These are phyloP conservation scores for Castanea sativa DNA, from an alignment of 306 rosid species.

Conservation along the genomic window DNA sequence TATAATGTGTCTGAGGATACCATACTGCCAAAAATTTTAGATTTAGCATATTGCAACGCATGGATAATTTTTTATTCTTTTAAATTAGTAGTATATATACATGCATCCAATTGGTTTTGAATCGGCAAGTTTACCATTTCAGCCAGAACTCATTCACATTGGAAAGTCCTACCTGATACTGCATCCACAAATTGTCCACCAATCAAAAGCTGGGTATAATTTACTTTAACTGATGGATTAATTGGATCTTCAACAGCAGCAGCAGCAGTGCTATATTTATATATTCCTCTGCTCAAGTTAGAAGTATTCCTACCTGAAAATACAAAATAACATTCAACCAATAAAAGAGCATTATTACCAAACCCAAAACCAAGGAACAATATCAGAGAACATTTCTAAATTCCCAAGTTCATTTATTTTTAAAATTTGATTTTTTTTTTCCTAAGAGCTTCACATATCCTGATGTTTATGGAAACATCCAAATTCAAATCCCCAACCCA, in stretches of 20 bases:
- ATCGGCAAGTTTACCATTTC: too few relatives aligned
- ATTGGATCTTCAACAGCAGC: conserved; percentile 63
- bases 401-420: background rate
- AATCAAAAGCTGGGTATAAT: conserved; percentile 64
- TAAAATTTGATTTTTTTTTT: background rate
- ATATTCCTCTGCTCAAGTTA: conserved; percentile 25
- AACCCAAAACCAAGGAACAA: background rate
- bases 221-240: conserved; percentile 48
- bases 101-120: too few relatives aligned
- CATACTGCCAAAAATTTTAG: too few relatives aligned
- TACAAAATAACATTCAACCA: background rate
- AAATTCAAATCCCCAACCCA: too few relatives aligned
- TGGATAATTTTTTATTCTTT: too few relatives aligned
- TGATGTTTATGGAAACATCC: too few relatives aligned
- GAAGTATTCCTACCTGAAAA: conserved; percentile 48
- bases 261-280: conserved; percentile 58
- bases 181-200: conserved; percentile 80
- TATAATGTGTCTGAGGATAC: background rate
- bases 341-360: background rate
- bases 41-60: background rate
- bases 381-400: background rate
- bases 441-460: background rate
- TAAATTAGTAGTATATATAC: too few relatives aligned
- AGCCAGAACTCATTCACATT: too few relatives aligned
- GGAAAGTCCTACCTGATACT: conserved; percentile 62